Percentiles rank a stretch among this genome's conserved stretches.
phyloP scores from a whole-genome alignment of 2,329 filamentous ascomycete genomes.

The Neocatenulostroma microsporum region DNA sequence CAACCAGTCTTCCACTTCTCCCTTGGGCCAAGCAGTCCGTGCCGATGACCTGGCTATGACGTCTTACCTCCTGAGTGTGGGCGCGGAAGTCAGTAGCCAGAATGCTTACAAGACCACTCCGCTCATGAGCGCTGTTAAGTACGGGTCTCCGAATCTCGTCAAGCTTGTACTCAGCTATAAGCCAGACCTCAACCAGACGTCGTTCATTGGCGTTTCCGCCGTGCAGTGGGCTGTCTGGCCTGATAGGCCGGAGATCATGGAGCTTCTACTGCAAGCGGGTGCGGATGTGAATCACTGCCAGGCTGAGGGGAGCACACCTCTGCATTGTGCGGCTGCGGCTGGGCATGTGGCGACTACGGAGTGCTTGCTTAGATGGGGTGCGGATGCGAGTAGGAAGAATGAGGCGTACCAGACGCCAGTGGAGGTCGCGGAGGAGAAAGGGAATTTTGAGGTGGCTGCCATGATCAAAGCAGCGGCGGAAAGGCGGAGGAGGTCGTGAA shows the following conservation, averaged over 20 bases:
- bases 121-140: constrained; percentile 28
- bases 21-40: constrained; percentile 26
- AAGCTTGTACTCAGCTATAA: constrained; percentile 20
- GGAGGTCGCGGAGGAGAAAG: constrained; percentile 17
- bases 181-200: constrained; percentile 20
- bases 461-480: constrained; percentile 11
- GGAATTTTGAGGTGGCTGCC: constrained; percentile 10
- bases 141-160: constrained; percentile 20
- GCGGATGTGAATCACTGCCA: constrained; percentile 22
- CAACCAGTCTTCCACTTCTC: constrained; percentile 22
- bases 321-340: constrained; percentile 25
- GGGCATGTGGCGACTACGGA: constrained; percentile 19
- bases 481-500: not conserved
- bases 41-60: constrained; percentile 22
- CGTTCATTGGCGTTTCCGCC: constrained; percentile 25
- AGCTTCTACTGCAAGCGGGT: constrained; percentile 21
- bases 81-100: constrained; percentile 19
- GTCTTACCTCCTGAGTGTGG: constrained; percentile 15
- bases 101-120: constrained; percentile 27
- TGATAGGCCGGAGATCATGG: constrained; percentile 18
- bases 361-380: constrained; percentile 20
- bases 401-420: constrained; percentile 21
- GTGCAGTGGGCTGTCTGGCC: constrained; percentile 26
- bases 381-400: constrained; percentile 20
- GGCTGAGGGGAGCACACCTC: constrained; percentile 23